Conservation (phyloP, 768 basidiomycete species). For the Rhodosporidiobolus sp. region DNA sequence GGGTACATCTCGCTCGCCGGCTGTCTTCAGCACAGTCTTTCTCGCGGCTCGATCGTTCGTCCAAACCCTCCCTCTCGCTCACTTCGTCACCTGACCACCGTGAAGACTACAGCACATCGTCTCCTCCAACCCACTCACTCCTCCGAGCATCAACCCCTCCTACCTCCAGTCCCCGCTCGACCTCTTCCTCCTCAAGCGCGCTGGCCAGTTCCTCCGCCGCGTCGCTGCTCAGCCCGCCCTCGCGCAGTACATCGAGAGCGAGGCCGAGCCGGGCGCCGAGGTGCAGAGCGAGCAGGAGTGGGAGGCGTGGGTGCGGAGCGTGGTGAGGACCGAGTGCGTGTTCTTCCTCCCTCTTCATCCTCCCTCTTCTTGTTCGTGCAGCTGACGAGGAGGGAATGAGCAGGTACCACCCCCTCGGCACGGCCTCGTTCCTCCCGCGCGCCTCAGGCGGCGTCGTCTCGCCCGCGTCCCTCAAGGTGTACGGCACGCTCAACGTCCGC, state of each 20-base stretch:
- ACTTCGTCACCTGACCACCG: too few relatives aligned
- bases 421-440: conserved; percentile 52
- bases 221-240: conserved; percentile 1
- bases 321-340: conserved; percentile 54
- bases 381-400: conserved; percentile 5
- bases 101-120: conserved; percentile 19
- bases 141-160: conserved; percentile 6
- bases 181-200: conserved; percentile 11
- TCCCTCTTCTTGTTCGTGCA: neutral
- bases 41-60: conserved; percentile 26
- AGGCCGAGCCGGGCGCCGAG: conserved; percentile 53
- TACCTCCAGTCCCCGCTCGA: conserved; percentile 15
- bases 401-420: conserved; percentile 53
- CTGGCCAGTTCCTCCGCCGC: conserved; percentile 19
- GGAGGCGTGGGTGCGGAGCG: conserved; percentile 56
- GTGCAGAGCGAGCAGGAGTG: conserved; percentile 60
- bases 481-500: conserved; percentile 46
- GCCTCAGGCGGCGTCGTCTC: conserved; percentile 54
- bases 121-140: neutral
- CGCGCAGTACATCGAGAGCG: conserved; percentile 7
- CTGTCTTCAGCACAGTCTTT: conserved; percentile 29
- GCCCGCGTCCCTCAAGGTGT: conserved; percentile 49
- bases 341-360: neutral
- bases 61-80: too few relatives aligned
- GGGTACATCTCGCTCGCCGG: conserved; percentile 51